Base-by-base conservation (phyloP, 2,329 filamentous ascomycete genomes). In the Phialocephala subalpina region DNA sequence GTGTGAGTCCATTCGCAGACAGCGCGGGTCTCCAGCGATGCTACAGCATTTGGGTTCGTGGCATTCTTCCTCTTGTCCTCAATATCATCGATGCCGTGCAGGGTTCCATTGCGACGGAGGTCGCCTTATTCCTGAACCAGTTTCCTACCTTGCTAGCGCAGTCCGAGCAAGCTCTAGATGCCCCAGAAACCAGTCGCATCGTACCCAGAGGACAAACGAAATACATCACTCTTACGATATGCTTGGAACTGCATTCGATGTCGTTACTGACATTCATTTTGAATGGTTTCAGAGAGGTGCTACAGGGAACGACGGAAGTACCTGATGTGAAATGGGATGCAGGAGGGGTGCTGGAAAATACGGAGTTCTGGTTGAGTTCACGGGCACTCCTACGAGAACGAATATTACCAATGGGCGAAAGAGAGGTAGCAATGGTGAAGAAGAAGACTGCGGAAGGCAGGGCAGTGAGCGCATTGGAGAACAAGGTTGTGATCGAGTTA, bases 31-130 rank as follows among this genome's bases (percentile, higher is more conserved):
- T 86, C 0, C 87, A 89, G 68, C 89, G 95, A 29, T 89, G 97
- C 75, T 97, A 97, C 80, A 86, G 87, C 60, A 94, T 98, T 74
- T 99, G 96, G 96, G 88, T 89, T 22, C 91, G 92, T 71, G 96
- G 93, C 1, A 86, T 98, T 64, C 83, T 99, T 3, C 96, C 96
- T 0, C 82, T 99, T 20, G 90, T 95, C 67, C 85, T 99, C 53
- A 98, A 98, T 77, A 84, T 99, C 33, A 86, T 99, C 22, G 88
- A 91, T 66, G 89, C 92, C 12, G 88, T 99, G 20, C 93, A 94
- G 12, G 86, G 89, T 0, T 91, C 92, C 1, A 88, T 97, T 56
- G 94, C 94, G 0, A 88, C 90, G 0, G 96, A 99, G 78, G 88
- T 98, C 6, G 87, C 92, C 0, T 90, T 90, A 65, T 97, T 98